phyloP scores from a whole-genome alignment of 1,139 yeast genomes.

The Sugiyamaella novakii region DNA sequence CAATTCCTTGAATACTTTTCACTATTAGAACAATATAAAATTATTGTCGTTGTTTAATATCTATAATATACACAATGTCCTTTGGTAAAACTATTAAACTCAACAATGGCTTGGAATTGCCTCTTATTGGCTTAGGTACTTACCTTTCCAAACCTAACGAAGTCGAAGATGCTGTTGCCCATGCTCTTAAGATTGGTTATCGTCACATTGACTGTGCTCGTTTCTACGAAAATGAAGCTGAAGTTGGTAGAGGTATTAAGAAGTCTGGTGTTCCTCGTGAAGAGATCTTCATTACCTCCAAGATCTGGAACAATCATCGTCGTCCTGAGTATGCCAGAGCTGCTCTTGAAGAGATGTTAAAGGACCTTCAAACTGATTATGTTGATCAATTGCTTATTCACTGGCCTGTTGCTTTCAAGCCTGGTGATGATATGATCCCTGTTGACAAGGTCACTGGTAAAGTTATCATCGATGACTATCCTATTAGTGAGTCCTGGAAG shows the following conservation, averaged over 20 bases:
- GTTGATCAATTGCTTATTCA: conserved; percentile 68
- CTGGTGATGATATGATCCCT: conserved; percentile 62
- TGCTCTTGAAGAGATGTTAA: conserved; percentile 60
- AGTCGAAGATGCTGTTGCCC: conserved; percentile 38
- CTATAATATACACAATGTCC: conserved; percentile 12
- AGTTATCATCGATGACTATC: conserved; percentile 48
- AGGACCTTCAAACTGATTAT: conserved; percentile 65
- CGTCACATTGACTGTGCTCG: conserved; percentile 67
- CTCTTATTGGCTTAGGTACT: conserved; percentile 61
- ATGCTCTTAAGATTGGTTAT: conserved; percentile 48
- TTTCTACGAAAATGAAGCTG: conserved; percentile 57
- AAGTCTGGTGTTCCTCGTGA: conserved; percentile 50
- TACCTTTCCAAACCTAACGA: conserved; percentile 53
- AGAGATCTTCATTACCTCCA: conserved; percentile 74
- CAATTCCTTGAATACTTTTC: too few relatives aligned
- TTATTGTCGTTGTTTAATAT: too few relatives aligned
- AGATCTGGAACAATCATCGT: conserved; percentile 80
- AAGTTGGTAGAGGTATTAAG: conserved; percentile 52
- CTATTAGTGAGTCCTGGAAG: conserved; percentile 53
- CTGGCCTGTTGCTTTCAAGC: conserved; percentile 65
- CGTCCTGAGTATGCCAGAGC: conserved; percentile 54
- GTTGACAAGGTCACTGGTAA: conserved; percentile 68
- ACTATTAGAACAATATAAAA: too few relatives aligned
- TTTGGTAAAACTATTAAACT: conserved; percentile 32
- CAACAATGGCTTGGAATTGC: conserved; percentile 46